A percentile compares a stretch with the other conserved stretches of the same genome.
Evolutionary conservation across 345 rosid species (phyloP).

Genomic region (Erodium maritimum): DNA sequence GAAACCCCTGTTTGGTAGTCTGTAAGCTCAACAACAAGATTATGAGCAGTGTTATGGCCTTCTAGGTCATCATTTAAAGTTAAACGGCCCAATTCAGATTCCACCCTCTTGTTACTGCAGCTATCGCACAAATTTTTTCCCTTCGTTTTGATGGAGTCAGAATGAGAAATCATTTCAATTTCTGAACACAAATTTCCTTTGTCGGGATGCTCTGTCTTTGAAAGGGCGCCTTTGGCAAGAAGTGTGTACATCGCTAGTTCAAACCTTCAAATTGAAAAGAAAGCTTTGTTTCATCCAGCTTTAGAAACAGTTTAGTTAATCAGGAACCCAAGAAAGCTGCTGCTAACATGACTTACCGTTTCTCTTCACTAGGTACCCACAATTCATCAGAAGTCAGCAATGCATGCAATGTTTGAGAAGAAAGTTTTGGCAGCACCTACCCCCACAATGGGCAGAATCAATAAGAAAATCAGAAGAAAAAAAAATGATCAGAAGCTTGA

Average conservation of each 20-base stretch:
- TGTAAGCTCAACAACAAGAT: conserved; percentile 40
- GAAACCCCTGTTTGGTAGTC: conserved; percentile 36
- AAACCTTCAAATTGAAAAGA: conserved; percentile 43
- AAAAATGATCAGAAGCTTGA: conserved; percentile 6
- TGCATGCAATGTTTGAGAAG: conserved; percentile 82
- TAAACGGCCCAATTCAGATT: conserved; percentile 44
- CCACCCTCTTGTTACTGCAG: conserved; percentile 36
- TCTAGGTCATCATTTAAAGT: conserved; percentile 36
- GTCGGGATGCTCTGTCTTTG: conserved; percentile 43
- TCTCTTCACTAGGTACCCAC: conserved; percentile 90
- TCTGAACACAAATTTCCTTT: conserved; percentile 42
- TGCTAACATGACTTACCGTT: conserved; percentile 47
- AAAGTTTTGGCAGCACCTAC: conserved; percentile 87
- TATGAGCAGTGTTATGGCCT: conserved; percentile 23
- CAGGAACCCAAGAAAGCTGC: conserved; percentile 5
- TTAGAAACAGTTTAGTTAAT: conserved; percentile 8
- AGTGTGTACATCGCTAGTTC: conserved; percentile 71
- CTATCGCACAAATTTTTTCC: conserved; percentile 37
- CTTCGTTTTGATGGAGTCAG: conserved; percentile 41
- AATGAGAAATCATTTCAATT: conserved; percentile 25
- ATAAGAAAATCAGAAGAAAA: conserved; percentile 9
- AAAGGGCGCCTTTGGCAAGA: conserved; percentile 56
- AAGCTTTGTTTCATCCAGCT: conserved; percentile 13
- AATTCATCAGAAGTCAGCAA: conserved; percentile 88
- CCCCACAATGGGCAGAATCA: conserved; percentile 10